Conservation (phyloP, 805 yeast species). For the Jamesozyma jinghongensis region DNA sequence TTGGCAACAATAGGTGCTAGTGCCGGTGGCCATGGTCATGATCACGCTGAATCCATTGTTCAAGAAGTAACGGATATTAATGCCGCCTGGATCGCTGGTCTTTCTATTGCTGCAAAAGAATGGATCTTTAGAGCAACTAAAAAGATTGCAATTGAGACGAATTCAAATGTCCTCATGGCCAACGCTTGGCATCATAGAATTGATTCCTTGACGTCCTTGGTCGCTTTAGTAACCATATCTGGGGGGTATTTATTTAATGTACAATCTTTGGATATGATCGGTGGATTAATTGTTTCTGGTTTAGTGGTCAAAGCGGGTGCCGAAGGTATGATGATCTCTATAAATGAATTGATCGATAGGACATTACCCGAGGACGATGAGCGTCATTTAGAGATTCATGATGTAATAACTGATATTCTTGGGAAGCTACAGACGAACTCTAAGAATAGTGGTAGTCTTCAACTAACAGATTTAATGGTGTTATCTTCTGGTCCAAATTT, state of each 20-base stretch:
- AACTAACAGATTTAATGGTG: constrained; percentile 35
- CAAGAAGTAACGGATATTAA: constrained; percentile 53
- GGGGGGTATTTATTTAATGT: constrained; percentile 69
- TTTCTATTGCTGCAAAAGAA: constrained; percentile 76
- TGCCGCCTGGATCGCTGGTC: constrained; percentile 93
- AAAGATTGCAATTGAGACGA: constrained; percentile 62
- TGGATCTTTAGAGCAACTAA: constrained; percentile 77
- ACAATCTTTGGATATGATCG: constrained; percentile 81
- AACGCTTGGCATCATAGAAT: constrained; percentile 98
- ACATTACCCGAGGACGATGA: constrained; percentile 45
- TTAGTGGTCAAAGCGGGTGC: constrained; percentile 77
- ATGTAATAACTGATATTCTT: constrained; percentile 29
- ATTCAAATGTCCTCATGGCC: constrained; percentile 82
- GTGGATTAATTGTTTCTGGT: constrained; percentile 75
- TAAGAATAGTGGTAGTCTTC: constrained; percentile 10
- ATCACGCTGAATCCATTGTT: constrained; percentile 5
- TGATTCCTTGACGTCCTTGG: constrained; percentile 82
- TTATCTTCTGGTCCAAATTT: constrained; percentile 49
- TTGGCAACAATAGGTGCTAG: constrained; percentile 15
- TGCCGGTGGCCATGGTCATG: constrained; percentile 23
- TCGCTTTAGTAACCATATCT: constrained; percentile 77
- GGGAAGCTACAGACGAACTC: constrained; percentile 24
- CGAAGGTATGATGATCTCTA: constrained; percentile 56
- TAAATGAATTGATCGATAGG: constrained; percentile 67
- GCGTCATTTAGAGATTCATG: constrained; percentile 35